A percentile compares a stretch with the other conserved stretches of the same genome.
phyloP scores from a whole-genome alignment of 768 basidiomycete species.

The Neoboletus brunneissimus region DNA sequence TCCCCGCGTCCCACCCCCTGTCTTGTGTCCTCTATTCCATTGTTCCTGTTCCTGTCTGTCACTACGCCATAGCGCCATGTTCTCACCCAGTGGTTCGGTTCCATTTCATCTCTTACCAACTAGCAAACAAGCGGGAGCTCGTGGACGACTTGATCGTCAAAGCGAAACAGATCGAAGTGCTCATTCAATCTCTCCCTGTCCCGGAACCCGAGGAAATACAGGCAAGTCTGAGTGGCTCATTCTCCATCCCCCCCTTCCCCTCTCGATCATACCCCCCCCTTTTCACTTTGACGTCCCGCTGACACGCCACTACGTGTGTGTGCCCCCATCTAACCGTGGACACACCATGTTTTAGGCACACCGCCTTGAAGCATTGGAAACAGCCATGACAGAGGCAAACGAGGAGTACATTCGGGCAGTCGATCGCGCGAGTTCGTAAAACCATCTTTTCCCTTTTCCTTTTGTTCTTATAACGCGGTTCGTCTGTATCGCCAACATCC shows the following conservation, averaged over 20 bases:
- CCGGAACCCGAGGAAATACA: conserved; percentile 78
- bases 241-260: background rate
- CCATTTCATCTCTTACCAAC: background rate
- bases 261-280: too few relatives aligned
- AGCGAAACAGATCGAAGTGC: conserved; percentile 84
- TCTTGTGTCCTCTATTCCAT: too few relatives aligned
- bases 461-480: background rate
- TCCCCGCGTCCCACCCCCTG: too few relatives aligned
- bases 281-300: background rate
- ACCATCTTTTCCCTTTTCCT: background rate
- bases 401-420: conserved; percentile 73
- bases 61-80: background rate
- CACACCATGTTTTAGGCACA: conserved; percentile 44
- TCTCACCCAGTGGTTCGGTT: background rate
- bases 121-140: conserved; percentile 83
- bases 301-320: background rate
- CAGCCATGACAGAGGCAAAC: conserved; percentile 70
- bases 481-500: background rate
- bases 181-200: conserved; percentile 76
- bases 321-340: background rate
- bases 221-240: conserved; percentile 28
- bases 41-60: background rate
- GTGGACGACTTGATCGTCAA: conserved; percentile 80
- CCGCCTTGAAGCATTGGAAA: conserved; percentile 64
- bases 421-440: conserved; percentile 66